These are phyloP conservation scores for Bruguiera hainesii DNA, from an alignment of 441 rosid species.

Conservation along the genomic window DNA sequence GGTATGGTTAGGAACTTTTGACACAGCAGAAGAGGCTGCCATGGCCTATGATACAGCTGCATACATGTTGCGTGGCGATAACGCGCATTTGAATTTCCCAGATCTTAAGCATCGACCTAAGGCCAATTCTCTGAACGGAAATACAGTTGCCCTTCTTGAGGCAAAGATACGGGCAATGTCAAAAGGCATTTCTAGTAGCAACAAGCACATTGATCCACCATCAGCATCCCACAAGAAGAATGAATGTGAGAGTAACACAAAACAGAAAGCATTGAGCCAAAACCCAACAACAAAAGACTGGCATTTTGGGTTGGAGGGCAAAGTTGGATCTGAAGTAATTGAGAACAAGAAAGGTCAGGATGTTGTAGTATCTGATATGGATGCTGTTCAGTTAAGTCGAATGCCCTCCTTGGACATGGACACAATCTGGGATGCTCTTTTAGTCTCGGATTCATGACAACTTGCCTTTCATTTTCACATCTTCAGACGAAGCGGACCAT, in stretches of 20 bases:
- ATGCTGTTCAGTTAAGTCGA: conserved; percentile 78
- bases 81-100: conserved; percentile 79
- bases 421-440: conserved; percentile 89
- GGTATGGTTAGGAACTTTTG: conserved; percentile 89
- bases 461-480: conserved; percentile 5
- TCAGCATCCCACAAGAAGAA: background rate
- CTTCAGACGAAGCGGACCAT: background rate
- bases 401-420: conserved; percentile 99
- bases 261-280: conserved; percentile 17
- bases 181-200: conserved; percentile 30
- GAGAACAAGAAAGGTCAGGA: conserved; percentile 32
- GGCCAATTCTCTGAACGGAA: conserved; percentile 52
- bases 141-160: conserved; percentile 74
- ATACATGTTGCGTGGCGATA: conserved; percentile 67
- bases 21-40: conserved; percentile 85
- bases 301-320: conserved; percentile 27
- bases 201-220: conserved; percentile 23
- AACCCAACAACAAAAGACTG: conserved; percentile 29
- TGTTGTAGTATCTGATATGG: conserved; percentile 39
- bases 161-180: conserved; percentile 68
- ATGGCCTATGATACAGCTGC: conserved; percentile 82
- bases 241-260: conserved; percentile 4
- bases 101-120: conserved; percentile 53
- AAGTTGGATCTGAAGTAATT: conserved; percentile 26
- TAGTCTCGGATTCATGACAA: conserved; percentile 46